Evolutionary conservation across 106 monocot species (phyloP).

Genomic region (Dioscorea dumetorum): DNA sequence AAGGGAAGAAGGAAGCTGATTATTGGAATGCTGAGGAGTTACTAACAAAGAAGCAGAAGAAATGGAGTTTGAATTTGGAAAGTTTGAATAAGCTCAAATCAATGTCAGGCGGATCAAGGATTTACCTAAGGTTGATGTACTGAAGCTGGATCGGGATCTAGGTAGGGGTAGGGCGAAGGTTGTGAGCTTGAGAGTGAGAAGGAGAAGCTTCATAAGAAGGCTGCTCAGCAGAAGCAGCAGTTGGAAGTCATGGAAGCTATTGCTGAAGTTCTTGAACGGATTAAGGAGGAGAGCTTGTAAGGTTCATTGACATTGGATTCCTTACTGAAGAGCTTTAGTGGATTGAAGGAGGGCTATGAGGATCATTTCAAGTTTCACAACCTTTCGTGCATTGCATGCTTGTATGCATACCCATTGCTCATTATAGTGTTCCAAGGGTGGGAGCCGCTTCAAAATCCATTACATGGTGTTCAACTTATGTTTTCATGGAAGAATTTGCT

Average conservation of each 20-base stretch:
- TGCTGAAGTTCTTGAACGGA: slow-evolving; percentile 31
- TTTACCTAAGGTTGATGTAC: too few species aligned
- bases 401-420: slow-evolving; percentile 70
- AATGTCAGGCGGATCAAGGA: slow-evolving; percentile 80
- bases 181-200: slow-evolving; percentile 69
- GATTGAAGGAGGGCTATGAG: slow-evolving; percentile 41
- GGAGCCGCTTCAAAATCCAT: slow-evolving; percentile 75
- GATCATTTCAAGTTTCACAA: slow-evolving; percentile 88
- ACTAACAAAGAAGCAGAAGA: too few species aligned
- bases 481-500: slow-evolving; percentile 61
- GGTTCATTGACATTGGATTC: too few species aligned
- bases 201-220: slow-evolving; percentile 57
- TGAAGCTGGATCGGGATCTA: slow-evolving; percentile 65
- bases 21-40: too few species aligned
- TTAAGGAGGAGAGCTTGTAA: slow-evolving; percentile 37
- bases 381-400: slow-evolving; percentile 62
- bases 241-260: slow-evolving; percentile 73
- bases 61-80: slow-evolving; percentile 84
- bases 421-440: slow-evolving; percentile 75
- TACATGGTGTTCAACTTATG: slow-evolving; percentile 63
- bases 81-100: slow-evolving; percentile 91
- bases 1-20: too few species aligned
- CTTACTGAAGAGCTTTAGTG: slow-evolving; percentile 42
- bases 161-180: slow-evolving; percentile 79
- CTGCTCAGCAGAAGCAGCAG: slow-evolving; percentile 54